Evolutionary conservation across 768 basidiomycete genomes (phyloP).

Genomic region (Leccinum boreale): DNA sequence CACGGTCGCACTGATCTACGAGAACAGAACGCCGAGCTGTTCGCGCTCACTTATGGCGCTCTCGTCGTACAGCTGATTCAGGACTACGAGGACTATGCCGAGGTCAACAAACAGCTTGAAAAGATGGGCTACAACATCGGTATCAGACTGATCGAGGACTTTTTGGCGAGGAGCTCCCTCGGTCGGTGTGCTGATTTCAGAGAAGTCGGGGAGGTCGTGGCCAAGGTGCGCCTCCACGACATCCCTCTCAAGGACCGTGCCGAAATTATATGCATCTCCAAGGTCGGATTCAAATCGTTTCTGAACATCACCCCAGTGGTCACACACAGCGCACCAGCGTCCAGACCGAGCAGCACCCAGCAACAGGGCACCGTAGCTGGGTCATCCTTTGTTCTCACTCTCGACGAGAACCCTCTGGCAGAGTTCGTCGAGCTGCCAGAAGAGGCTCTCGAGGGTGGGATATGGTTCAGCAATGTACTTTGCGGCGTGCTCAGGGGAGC

Average conservation of each 20-base stretch:
- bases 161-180: constrained; percentile 87
- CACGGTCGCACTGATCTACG: constrained; percentile 17
- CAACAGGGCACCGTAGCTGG: constrained; percentile 43
- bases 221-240: constrained; percentile 60
- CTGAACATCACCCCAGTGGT: constrained; percentile 87
- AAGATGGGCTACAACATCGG: constrained; percentile 99
- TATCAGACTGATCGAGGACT: constrained; percentile 93
- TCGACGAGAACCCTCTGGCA: constrained; percentile 95
- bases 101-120: constrained; percentile 95
- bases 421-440: constrained; percentile 98
- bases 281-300: constrained; percentile 99
- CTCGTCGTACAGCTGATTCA: constrained; percentile 98
- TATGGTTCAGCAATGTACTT: constrained; percentile 96
- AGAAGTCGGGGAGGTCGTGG: constrained; percentile 92
- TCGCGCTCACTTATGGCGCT: constrained; percentile 95
- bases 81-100: constrained; percentile 96
- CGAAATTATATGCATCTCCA: neutral
- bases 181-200: constrained; percentile 91
- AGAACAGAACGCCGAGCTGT: constrained; percentile 90
- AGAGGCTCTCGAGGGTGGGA: constrained; percentile 85
- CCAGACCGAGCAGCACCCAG: constrained; percentile 42
- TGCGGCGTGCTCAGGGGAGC: constrained; percentile 93
- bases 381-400: constrained; percentile 73
- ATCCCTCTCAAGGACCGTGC: neutral
- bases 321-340: constrained; percentile 58